Conservation (phyloP, 139 green algal genomes). For the Micractinium sp. region DNA sequence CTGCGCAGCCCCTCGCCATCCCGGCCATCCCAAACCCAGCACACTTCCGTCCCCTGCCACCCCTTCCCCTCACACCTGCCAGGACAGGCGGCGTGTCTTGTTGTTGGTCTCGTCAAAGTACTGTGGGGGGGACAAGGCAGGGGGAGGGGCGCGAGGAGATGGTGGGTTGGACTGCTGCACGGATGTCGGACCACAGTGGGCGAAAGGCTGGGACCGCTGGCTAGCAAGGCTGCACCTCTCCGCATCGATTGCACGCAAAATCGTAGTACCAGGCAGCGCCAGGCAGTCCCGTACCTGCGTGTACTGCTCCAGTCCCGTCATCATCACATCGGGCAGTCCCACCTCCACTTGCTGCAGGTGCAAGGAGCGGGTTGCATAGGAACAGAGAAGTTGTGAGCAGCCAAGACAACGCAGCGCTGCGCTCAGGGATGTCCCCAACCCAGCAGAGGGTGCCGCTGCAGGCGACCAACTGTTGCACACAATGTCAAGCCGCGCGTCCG, state of each 20-base stretch:
- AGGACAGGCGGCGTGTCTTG: constrained; percentile 89
- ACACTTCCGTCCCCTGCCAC: not conserved
- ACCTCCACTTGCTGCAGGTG: constrained; percentile 81
- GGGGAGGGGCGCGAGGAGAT: not conserved
- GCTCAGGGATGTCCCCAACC: no score
- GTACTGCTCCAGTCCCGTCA: constrained; percentile 83
- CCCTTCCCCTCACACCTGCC: constrained; percentile 52
- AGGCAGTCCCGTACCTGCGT: constrained; percentile 52
- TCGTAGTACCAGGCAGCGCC: no score
- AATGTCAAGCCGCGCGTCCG: no score
- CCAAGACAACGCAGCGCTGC: no score
- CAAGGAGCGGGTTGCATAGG: not conserved
- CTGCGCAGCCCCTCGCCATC: not conserved
- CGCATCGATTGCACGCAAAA: no score
- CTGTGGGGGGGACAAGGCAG: not conserved
- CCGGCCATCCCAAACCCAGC: no score
- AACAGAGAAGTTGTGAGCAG: not conserved
- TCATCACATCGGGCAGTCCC: constrained; percentile 92
- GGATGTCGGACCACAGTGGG: no score
- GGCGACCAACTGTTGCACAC: no score
- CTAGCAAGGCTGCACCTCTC: no score
- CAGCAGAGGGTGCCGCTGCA: no score
- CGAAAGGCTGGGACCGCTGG: no score
- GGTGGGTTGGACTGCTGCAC: not conserved
- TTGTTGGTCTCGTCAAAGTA: constrained; percentile 84